Evolutionary conservation across 805 yeast genomes (phyloP), one percentile per base, ranked within the genome.

Genomic region (Torulaspora maleeae): DNA sequence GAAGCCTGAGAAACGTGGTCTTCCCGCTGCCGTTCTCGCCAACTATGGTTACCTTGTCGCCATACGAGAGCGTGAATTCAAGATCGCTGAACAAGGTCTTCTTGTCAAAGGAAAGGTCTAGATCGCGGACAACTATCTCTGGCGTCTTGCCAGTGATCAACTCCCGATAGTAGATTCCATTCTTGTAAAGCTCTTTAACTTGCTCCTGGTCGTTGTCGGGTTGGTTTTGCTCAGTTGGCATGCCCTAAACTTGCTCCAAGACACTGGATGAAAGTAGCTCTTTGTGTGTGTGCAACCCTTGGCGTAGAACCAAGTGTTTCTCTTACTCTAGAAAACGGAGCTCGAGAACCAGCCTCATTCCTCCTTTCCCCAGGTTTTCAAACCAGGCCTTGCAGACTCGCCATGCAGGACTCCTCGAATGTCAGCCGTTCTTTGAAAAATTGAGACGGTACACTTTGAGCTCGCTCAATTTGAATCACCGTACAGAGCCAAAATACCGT

Each of bases 21-120:
- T 73, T 73, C 60, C 77, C 77, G 13, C 76, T 76, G 59, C 77
- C 77, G 57, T 73, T 73, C 28, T 76, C 77, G 17, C 77, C 77
- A 32, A 73, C 60, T 51, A 73, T 69, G 29, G 76, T 76, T 29
- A 73, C 76, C 47, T 49, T 49, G 38, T 49, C 53, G 19, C 51
- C 53, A 34, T 43, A 41, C 12, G 41, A 44, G n/a, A 40, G 34
- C 38, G 49, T 37, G 34, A 49, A 49, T 39, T 49, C 51, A 22
- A 49, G 51, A 25, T 47, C 51, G 17, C 40, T 30, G 44, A 44
- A 49, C 38, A 49, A 38, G 37, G 51, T 47, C 41, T 47, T 47
- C 39, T 30, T 32, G 33, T 46, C 52, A 17, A 49, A 40, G 24
- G 52, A 38, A 25, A 49, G 44, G 22, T 49, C 52, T 36, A 49